Evolutionary conservation across 2,329 filamentous ascomycete species (phyloP), one percentile per base, ranked within the genome.

Genomic region (Monilinia aucupariae): DNA sequence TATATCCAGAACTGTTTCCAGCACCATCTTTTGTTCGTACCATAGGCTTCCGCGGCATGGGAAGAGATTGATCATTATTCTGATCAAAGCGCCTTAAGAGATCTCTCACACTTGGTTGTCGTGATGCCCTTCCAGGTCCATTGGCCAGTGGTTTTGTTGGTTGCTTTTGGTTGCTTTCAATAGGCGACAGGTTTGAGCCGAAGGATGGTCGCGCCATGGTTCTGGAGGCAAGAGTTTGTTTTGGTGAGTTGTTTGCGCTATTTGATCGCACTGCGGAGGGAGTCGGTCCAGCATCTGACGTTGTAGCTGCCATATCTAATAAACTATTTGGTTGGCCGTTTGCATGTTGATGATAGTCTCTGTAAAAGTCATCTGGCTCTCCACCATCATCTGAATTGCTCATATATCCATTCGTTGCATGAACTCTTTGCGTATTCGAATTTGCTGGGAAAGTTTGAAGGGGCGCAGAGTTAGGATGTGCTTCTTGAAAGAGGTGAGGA

Each of bases 11-110:
- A 49, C 10, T 41, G 30, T 59, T 62, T 55, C 48, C 64, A 15
- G 54, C 43, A 55, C 60, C 50, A 48, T 70, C 65, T 62, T 66
- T 69, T 20, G 68, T 62, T 53, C 69, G 67, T 39, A 64, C 58
- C 8, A 59, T 52, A 15, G 68, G 67, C 49, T 69, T 70, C 32
- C 65, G 68, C 30, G 59, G 54, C 10, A 78, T 30, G 75, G 76
- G 55, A 77, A 69, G 65, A 78, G 78, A 43, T 71, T 78, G 41
- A 34, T 70, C 68, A 61, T 69, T 78, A 68, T 81, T 85, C 71
- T 87, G 85, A 74, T 93, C 89, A 76, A 93, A 94, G 61, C 84
- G 86, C 75, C 87, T 90, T 71, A 90, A 86, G 66, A 94, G 79
- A 72, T 94, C 90, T 76, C 88, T 91, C 69, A 94, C 89, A 65